Percentiles rank a stretch among this genome's conserved stretches.
phyloP scores from a whole-genome alignment of 345 rosid species.

The Aquilaria yunnanensis region DNA sequence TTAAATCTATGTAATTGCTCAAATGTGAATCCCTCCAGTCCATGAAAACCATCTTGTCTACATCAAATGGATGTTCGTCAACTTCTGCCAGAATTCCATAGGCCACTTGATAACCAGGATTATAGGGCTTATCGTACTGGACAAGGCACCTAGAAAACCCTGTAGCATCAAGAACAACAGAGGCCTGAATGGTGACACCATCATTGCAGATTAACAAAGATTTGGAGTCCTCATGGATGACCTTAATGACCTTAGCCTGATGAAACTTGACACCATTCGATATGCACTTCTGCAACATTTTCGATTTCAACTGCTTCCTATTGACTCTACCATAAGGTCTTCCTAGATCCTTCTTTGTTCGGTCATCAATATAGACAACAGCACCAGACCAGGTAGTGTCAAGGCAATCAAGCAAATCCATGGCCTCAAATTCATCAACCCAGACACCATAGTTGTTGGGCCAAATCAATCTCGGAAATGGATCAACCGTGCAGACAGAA shows the following conservation, averaged over 20 bases:
- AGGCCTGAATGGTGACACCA: conserved; percentile 78
- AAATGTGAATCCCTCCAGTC: conserved; percentile 98
- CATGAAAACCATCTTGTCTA: conserved; percentile 94
- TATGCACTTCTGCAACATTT: conserved; percentile 89
- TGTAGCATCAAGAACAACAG: conserved; percentile 90
- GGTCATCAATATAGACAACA: conserved; percentile 59
- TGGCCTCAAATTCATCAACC: conserved; percentile 97
- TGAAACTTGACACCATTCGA: conserved; percentile 81
- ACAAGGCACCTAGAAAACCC: conserved; percentile 96
- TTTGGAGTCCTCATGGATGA: conserved; percentile 75
- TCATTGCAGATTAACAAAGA: conserved; percentile 79
- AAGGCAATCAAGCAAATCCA: conserved; percentile 95
- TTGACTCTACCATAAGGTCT: conserved; percentile 97
- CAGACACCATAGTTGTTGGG: conserved; percentile 98
- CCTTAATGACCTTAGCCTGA: conserved; percentile 86
- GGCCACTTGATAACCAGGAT: conserved; percentile 97
- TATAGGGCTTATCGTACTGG: conserved; percentile 89
- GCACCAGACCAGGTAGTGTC: conserved; percentile 98
- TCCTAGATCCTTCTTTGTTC: conserved; percentile 48
- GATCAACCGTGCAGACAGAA: conserved; percentile 85
- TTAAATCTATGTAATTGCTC: conserved; percentile 31
- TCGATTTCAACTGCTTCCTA: conserved; percentile 82
- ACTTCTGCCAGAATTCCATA: conserved; percentile 94
- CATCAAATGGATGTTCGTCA: conserved; percentile 90
- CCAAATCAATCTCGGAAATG: conserved; percentile 88